A percentile compares a stretch with the other conserved stretches of the same genome.
These are phyloP conservation scores for Paecilomyces variotii DNA, from an alignment of 2,329 filamentous ascomycete species.

Conservation along the genomic window DNA sequence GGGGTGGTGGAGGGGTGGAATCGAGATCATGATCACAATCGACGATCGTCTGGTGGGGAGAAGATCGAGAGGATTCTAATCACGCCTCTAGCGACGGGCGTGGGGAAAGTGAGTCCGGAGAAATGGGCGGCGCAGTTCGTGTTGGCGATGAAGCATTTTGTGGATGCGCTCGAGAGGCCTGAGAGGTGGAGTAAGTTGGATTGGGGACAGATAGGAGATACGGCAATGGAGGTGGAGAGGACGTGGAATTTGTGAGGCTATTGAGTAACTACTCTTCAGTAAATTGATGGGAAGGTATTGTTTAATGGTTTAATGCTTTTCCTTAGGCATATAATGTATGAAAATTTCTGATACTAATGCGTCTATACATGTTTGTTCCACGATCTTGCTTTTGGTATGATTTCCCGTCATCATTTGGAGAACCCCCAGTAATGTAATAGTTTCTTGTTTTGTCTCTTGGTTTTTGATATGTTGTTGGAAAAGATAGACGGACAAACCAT, in stretches of 20 bases:
- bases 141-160: conserved; percentile 45
- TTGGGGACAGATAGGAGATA: conserved; percentile 25
- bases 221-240: conserved; percentile 17
- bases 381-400: too few species aligned
- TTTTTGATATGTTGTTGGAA: too few species aligned
- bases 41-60: conserved; percentile 3
- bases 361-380: too few species aligned
- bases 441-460: too few species aligned
- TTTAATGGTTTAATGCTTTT: too few species aligned
- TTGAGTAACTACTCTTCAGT: too few species aligned
- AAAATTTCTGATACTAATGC: too few species aligned
- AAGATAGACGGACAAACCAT: too few species aligned
- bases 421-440: too few species aligned
- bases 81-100: conserved; percentile 46
- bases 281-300: too few species aligned
- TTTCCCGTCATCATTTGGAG: too few species aligned
- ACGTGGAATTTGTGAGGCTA: conserved; percentile 13
- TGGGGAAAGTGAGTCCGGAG: conserved; percentile 38
- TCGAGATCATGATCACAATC: conserved; percentile 8
- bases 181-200: conserved; percentile 35
- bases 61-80: conserved; percentile 41
- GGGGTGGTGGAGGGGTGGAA: conserved; percentile 44
- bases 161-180: conserved; percentile 39
- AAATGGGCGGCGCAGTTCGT: conserved; percentile 46
- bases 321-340: too few species aligned